Evolutionary conservation across 1,284 basidiomycete genomes (phyloP).

Genomic region (Takashimella koratensis): DNA sequence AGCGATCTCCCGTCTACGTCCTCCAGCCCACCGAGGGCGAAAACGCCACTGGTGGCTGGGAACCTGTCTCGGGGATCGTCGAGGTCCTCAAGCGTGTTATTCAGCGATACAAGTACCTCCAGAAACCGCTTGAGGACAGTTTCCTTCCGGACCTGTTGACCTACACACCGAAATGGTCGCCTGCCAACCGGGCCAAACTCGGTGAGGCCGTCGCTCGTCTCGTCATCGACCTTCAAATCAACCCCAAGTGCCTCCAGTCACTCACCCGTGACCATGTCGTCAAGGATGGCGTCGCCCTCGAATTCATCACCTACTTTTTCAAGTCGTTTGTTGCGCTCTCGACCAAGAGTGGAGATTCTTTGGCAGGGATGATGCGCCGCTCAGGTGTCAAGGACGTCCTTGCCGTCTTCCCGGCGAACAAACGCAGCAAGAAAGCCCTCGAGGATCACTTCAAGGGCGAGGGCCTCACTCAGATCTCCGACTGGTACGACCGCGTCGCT

Average conservation of each 20-base stretch:
- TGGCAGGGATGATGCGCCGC: slow-evolving; percentile 69
- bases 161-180: slow-evolving; percentile 77
- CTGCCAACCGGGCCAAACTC: slow-evolving; percentile 73
- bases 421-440: slow-evolving; percentile 66
- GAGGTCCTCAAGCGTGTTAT: slow-evolving; percentile 93
- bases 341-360: slow-evolving; percentile 80
- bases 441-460: slow-evolving; percentile 82
- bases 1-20: slow-evolving; percentile 52
- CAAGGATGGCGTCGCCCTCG: slow-evolving; percentile 81
- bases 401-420: slow-evolving; percentile 79
- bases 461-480: slow-evolving; percentile 70
- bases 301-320: slow-evolving; percentile 74
- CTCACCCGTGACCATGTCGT: slow-evolving; percentile 90
- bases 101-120: slow-evolving; percentile 98
- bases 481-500: slow-evolving; percentile 88
- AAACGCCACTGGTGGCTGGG: slow-evolving; percentile 29
- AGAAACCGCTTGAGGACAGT: slow-evolving; percentile 85
- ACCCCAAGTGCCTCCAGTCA: slow-evolving; percentile 69
- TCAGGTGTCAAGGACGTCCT: slow-evolving; percentile 82
- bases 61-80: slow-evolving; percentile 75
- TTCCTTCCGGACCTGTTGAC: slow-evolving; percentile 80
- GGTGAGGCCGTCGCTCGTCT: slow-evolving; percentile 75
- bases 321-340: slow-evolving; percentile 62
- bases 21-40: slow-evolving; percentile 23
- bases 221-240: slow-evolving; percentile 74